Conservation (phyloP, 371 early-diverging fungal species). For the Catenaria anguillulae region DNA sequence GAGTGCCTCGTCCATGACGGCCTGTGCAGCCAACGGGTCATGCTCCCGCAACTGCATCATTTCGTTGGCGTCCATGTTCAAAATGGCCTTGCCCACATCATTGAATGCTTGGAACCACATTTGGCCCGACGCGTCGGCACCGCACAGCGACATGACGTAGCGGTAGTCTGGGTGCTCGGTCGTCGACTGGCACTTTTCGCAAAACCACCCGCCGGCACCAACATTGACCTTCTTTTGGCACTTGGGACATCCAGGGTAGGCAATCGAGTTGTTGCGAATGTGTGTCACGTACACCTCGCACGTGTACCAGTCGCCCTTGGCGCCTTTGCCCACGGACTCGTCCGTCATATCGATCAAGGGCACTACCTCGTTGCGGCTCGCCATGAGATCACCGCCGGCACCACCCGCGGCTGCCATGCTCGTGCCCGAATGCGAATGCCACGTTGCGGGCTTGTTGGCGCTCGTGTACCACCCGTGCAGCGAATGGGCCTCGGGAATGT, state of each 20-base stretch:
- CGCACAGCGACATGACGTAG: conserved; percentile 56
- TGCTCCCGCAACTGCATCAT: conserved; percentile 30
- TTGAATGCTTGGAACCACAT: conserved; percentile 75
- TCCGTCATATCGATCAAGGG: conserved; percentile 29
- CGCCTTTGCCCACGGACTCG: conserved; percentile 46
- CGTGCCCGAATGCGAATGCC: conserved; percentile 16
- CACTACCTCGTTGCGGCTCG: background rate
- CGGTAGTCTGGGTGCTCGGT: conserved; percentile 54
- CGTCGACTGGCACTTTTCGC: conserved; percentile 73
- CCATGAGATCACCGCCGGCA: conserved; percentile 7
- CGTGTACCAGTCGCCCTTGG: conserved; percentile 55
- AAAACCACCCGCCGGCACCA: conserved; percentile 60
- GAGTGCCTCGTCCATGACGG: conserved; percentile 32
- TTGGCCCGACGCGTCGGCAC: conserved; percentile 67
- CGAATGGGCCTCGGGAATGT: conserved; percentile 58
- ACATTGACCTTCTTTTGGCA: conserved; percentile 82
- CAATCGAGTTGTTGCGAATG: conserved; percentile 42
- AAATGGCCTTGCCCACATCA: conserved; percentile 49
- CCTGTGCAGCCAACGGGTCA: conserved; percentile 22
- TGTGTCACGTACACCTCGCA: conserved; percentile 46
- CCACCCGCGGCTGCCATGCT: conserved; percentile 19
- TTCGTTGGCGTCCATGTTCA: conserved; percentile 59
- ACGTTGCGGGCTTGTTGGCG: conserved; percentile 4
- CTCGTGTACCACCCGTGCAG: conserved; percentile 77
- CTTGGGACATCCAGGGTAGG: conserved; percentile 70